phyloP scores from a whole-genome alignment of 2,329 filamentous ascomycete species.

The Verticillium isaacii region DNA sequence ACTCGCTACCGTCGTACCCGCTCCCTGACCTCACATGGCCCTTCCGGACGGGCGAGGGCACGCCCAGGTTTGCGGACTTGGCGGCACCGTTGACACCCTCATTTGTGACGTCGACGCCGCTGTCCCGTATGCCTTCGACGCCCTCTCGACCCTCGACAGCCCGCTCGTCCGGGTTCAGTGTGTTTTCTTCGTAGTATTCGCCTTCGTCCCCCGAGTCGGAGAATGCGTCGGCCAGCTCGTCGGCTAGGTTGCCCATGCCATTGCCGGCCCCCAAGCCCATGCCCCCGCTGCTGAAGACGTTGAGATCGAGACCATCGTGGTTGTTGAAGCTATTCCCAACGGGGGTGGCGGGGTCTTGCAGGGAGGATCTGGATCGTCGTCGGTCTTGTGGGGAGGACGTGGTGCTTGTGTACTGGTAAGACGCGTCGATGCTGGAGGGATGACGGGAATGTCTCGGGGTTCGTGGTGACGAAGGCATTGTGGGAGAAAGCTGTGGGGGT shows the following conservation, averaged over 20 bases:
- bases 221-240: conserved; percentile 73
- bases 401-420: conserved; percentile 30
- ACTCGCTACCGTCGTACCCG: conserved; percentile 70
- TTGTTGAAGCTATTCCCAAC: conserved; percentile 44
- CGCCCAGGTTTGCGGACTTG: neutral
- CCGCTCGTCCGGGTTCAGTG: conserved; percentile 16
- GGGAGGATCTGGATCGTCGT: conserved; percentile 46
- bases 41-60: neutral
- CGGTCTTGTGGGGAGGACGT: conserved; percentile 40
- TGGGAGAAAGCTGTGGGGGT: neutral
- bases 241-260: conserved; percentile 72
- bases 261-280: conserved; percentile 36
- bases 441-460: conserved; percentile 57
- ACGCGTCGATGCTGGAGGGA: conserved; percentile 45
- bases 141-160: conserved; percentile 17
- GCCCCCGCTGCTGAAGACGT: conserved; percentile 36
- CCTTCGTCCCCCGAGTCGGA: conserved; percentile 61
- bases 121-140: conserved; percentile 30
- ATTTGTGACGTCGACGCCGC: conserved; percentile 34
- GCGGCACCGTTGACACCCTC: neutral
- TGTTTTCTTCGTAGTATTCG: conserved; percentile 35
- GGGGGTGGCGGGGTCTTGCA: conserved; percentile 44
- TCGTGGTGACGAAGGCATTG: conserved; percentile 43
- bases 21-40: conserved; percentile 22
- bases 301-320: conserved; percentile 41